Evolutionary conservation across 495 filamentous ascomycete genomes (phyloP).

Genomic region (Lepidopterella palustris): DNA sequence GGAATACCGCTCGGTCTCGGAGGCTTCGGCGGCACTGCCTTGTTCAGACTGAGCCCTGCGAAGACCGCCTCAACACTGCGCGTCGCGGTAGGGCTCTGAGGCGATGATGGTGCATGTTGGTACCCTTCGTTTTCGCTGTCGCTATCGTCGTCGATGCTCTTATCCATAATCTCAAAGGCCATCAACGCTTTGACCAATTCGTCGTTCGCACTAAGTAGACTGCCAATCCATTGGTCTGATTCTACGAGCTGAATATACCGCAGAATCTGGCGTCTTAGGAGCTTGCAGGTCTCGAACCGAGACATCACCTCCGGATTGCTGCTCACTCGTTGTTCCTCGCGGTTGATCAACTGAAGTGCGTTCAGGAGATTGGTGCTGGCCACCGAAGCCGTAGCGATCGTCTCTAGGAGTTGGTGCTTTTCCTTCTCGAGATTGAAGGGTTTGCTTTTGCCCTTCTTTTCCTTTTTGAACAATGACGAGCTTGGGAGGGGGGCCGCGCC

Average conservation of each 20-base stretch:
- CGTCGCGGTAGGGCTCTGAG: background rate
- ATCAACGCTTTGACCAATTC: constrained; percentile 80
- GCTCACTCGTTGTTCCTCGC: constrained; percentile 80
- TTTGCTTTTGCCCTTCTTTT: constrained; percentile 46
- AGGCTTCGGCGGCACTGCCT: constrained; percentile 34
- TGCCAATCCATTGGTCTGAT: constrained; percentile 43
- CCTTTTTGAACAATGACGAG: constrained; percentile 40
- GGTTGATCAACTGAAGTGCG: constrained; percentile 81
- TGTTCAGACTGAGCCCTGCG: constrained; percentile 31
- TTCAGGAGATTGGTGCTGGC: constrained; percentile 89
- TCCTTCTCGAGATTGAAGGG: constrained; percentile 82
- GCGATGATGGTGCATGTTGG: background rate
- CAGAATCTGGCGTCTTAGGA: constrained; percentile 72
- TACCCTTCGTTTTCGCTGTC: constrained; percentile 67
- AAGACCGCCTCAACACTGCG: constrained; percentile 21
- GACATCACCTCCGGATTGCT: constrained; percentile 69
- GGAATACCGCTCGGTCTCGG: constrained; percentile 32
- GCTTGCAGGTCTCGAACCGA: constrained; percentile 81
- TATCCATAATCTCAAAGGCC: constrained; percentile 89
- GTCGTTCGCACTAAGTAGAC: constrained; percentile 43
- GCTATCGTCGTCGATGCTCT: constrained; percentile 92
- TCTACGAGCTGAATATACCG: constrained; percentile 61
- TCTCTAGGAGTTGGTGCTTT: constrained; percentile 72
- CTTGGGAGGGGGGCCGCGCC: constrained; percentile 19
- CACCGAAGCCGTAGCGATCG: constrained; percentile 77